A percentile compares a stretch with the other conserved stretches of the same genome.
These are phyloP conservation scores for Pythium sp. DNA, from an alignment of 352 stramenopile species.

Conservation along the genomic window DNA sequence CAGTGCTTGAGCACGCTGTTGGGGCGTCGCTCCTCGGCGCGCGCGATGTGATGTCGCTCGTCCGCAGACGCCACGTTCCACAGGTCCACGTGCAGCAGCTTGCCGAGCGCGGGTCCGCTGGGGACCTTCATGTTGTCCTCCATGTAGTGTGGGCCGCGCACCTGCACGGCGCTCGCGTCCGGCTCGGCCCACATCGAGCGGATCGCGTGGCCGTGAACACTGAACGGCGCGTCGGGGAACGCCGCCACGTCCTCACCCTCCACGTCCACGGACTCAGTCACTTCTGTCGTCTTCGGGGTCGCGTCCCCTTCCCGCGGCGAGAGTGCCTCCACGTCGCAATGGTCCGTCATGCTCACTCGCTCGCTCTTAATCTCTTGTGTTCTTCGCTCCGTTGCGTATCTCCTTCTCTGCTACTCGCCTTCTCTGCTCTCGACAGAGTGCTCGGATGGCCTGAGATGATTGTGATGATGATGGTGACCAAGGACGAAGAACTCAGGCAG, in stretches of 20 bases:
- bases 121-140: conserved; percentile 53
- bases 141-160: conserved; percentile 59
- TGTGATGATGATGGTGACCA: neutral
- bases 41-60: conserved; percentile 52
- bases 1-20: conserved; percentile 55
- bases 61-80: conserved; percentile 45
- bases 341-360: conserved; percentile 14
- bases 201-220: conserved; percentile 32
- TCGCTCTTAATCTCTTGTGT: neutral
- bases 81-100: conserved; percentile 66
- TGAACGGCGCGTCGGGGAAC: conserved; percentile 35
- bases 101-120: conserved; percentile 38
- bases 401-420: neutral
- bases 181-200: conserved; percentile 63
- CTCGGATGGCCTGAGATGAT: neutral
- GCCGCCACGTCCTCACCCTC: conserved; percentile 21
- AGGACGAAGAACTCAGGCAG: neutral
- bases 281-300: neutral
- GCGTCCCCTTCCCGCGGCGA: conserved; percentile 15
- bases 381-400: neutral
- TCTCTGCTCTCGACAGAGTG: neutral
- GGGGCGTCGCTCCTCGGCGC: conserved; percentile 36
- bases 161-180: conserved; percentile 40
- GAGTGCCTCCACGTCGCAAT: conserved; percentile 22
- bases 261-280: conserved; percentile 11